Evolutionary conservation across 2,329 filamentous ascomycete genomes (phyloP), one percentile per base, ranked within the genome.

Genomic region (Clonostachys solani): DNA sequence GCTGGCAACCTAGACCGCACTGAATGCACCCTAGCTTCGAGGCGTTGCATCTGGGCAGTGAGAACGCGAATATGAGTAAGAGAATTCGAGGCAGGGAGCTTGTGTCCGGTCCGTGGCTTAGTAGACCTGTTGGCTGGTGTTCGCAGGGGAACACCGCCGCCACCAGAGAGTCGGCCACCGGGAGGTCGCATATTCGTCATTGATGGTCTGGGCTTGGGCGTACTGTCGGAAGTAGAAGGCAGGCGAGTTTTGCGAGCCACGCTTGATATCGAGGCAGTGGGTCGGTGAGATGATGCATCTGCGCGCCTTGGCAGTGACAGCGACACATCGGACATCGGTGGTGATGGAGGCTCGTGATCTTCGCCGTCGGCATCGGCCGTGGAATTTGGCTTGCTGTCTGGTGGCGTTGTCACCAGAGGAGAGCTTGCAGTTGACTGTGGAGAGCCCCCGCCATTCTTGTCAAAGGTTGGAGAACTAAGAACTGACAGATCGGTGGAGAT

Each of bases 1-100:
- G 87, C 89, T 3, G 94, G 94, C 17, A 99, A 80, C 67, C 94
- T 96, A 37, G 92, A 96, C 56, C 91, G 84, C 16, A 87, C 94
- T 19, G 86, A 90, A 51, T 97, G 91, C 10, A 99, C 92, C 41
- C 94, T 83, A 52, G 94, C 89, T 65, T 97, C 94, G 51, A 99
- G 84, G 55, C 90, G 89, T 67, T 96, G 90, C 91, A 97, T 96
- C 69, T 97, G 94, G 29, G 90, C 92, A 49, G 95, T 96, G 54
- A 99, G 83, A 33, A 86, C 87, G 53, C 92, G 89, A 60, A 99
- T 95, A 64, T 99, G 94, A 54, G 88, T 87, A 44, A 99, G 81
- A 3, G 94, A 97, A 52, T 74, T 82, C 51, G 76, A 84, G 46
- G 75, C 72, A 23, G 80, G 77, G 37, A 82, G 56, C 50, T 71